A percentile compares a stretch with the other conserved stretches of the same genome.
These are phyloP conservation scores for Euptelea pleiosperma DNA, from an alignment of 164 flowering plant genomes.

Conservation along the genomic window DNA sequence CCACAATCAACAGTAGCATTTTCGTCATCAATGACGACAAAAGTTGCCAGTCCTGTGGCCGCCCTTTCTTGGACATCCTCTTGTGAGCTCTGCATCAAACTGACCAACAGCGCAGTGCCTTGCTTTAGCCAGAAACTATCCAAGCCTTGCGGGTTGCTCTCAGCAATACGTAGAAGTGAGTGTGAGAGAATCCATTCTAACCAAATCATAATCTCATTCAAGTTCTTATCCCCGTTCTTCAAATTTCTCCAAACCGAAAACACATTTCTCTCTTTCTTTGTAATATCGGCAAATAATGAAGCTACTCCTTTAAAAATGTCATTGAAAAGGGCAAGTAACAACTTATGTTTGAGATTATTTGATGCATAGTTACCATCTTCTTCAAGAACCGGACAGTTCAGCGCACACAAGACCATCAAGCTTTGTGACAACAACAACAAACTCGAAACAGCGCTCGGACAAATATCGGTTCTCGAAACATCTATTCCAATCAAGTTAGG, in stretches of 20 bases:
- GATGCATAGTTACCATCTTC: conserved; percentile 45
- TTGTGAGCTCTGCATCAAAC: conserved; percentile 76
- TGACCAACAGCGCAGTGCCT: conserved; percentile 73
- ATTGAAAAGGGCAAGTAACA: conserved; percentile 56
- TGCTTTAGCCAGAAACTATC: conserved; percentile 88
- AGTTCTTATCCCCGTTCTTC: conserved; percentile 37
- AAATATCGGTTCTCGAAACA: conserved; percentile 85
- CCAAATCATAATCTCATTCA: conserved; percentile 78
- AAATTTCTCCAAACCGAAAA: conserved; percentile 66
- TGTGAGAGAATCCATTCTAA: conserved; percentile 85
- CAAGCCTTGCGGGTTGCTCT: conserved; percentile 64
- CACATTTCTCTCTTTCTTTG: conserved; percentile 45
- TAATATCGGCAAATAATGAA: conserved; percentile 54
- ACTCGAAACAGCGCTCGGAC: conserved; percentile 49
- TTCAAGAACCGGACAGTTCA: conserved; percentile 73
- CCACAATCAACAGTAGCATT: conserved; percentile 82
- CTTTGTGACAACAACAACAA: conserved; percentile 53
- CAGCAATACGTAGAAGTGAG: conserved; percentile 83
- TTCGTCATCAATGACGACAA: conserved; percentile 95
- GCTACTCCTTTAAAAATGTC: conserved; percentile 67
- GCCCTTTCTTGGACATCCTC: conserved; percentile 99
- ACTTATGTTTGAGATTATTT: conserved; percentile 51
- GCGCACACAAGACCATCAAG: conserved; percentile 79
- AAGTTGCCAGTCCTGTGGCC: conserved; percentile 94
- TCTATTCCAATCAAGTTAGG: conserved; percentile 76